Conservation (phyloP, 768 basidiomycete genomes). For the Rhodotorula toruloides region DNA sequence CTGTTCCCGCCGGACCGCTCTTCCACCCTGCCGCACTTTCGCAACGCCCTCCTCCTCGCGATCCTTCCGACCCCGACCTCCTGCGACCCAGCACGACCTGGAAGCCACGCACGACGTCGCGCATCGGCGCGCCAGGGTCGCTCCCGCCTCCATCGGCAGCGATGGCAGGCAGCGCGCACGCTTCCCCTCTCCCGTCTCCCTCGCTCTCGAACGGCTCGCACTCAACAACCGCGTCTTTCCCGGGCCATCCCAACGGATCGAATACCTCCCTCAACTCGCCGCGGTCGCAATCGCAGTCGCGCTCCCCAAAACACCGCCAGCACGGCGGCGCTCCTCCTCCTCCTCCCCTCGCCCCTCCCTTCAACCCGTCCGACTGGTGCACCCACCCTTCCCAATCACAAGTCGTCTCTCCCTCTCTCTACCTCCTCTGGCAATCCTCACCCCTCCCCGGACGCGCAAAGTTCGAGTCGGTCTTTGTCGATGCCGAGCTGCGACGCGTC, state of each 20-base stretch:
- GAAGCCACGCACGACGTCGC: too few relatives aligned
- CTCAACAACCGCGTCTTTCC: not conserved
- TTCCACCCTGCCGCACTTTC: too few relatives aligned
- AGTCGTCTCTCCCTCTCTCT: slow-evolving; percentile 9
- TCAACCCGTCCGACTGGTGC: slow-evolving; percentile 1
- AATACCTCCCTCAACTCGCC: slow-evolving; percentile 3
- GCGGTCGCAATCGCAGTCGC: not conserved
- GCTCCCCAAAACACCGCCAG: too few relatives aligned
- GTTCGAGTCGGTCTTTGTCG: slow-evolving; percentile 5
- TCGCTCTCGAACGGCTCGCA: too few relatives aligned
- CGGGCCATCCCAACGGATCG: not conserved
- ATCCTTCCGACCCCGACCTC: too few relatives aligned
- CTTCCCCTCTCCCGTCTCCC: too few relatives aligned
- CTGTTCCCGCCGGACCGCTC: too few relatives aligned
- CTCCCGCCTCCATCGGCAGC: too few relatives aligned
- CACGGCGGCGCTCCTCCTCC: not conserved
- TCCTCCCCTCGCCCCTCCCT: not conserved
- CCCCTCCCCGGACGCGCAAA: not conserved
- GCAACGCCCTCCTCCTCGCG: too few relatives aligned
- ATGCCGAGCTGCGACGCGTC: not conserved
- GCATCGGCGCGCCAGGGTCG: too few relatives aligned
- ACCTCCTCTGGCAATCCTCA: not conserved
- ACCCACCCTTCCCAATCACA: not conserved
- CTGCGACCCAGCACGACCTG: too few relatives aligned
- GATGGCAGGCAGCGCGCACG: too few relatives aligned